phyloP scores from a whole-genome alignment of 2,329 filamentous ascomycete species.

The Cercospora zeae-maydis region DNA sequence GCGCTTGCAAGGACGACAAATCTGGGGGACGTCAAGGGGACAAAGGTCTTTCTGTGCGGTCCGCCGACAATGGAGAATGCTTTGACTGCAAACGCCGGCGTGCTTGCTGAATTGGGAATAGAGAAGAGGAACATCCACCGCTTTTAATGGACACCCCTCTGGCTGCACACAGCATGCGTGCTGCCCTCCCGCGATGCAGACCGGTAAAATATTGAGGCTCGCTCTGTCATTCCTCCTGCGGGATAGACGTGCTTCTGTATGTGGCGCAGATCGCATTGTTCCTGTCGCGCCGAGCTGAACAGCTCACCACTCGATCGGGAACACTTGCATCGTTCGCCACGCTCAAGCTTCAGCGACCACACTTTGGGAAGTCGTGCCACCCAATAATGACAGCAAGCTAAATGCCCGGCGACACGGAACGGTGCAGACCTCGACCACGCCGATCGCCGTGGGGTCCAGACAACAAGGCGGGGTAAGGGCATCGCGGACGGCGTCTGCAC shows the following conservation, averaged over 20 bases:
- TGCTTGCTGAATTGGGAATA: conserved; percentile 58
- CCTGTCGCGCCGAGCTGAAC: neutral
- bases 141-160: conserved; percentile 43
- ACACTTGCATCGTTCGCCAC: neutral
- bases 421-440: neutral
- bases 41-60: conserved; percentile 66
- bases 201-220: neutral
- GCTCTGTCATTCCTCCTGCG: neutral
- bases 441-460: conserved; percentile 8
- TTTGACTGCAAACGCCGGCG: conserved; percentile 52
- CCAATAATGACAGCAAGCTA: neutral
- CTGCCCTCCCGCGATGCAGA: neutral
- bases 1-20: conserved; percentile 39
- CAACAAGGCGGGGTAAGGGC: conserved; percentile 4
- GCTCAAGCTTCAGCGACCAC: neutral
- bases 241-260: neutral
- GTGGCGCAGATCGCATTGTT: neutral
- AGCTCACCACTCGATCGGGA: neutral
- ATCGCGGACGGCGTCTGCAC: neutral
- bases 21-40: conserved; percentile 38
- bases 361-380: neutral
- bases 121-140: conserved; percentile 54
- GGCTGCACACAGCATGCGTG: neutral
- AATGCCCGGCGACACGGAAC: conserved; percentile 9
- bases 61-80: conserved; percentile 64